phyloP scores from a whole-genome alignment of 148 eudicot species.

The Beta vulgaris region DNA sequence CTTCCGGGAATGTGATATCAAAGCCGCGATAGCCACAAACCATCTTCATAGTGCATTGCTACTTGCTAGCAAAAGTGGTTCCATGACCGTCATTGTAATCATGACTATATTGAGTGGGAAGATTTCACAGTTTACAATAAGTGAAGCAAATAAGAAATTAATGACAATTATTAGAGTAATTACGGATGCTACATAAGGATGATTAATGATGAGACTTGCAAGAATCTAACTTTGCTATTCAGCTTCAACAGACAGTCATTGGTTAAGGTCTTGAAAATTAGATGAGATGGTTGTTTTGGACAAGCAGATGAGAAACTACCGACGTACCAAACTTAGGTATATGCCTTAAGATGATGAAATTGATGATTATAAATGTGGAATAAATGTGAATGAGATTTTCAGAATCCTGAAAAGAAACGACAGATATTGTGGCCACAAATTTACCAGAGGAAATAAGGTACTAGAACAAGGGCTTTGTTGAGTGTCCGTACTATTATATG shows the following conservation, averaged over 20 bases:
- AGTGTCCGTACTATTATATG: conserved; percentile 10
- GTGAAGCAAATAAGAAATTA: not conserved
- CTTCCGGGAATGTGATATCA: not conserved
- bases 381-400: conserved; percentile 7
- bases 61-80: not conserved
- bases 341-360: conserved; percentile 16
- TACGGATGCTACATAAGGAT: not conserved
- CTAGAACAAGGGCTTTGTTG: not conserved
- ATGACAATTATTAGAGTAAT: not conserved
- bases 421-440: conserved; percentile 1
- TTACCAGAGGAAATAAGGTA: not conserved
- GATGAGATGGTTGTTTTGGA: conserved; percentile 19
- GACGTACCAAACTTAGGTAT: conserved; percentile 28
- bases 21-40: not conserved
- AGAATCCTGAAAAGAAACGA: not conserved
- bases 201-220: not conserved
- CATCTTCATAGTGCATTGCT: no score
- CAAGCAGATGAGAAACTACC: conserved; percentile 20
- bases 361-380: conserved; percentile 19
- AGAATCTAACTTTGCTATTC: conserved; percentile 5
- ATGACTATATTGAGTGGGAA: not conserved
- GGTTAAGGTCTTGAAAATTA: conserved; percentile 11
- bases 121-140: not conserved
- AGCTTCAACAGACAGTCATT: conserved; percentile 21
- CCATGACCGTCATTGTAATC: not conserved